Base-by-base conservation (phyloP, 2,329 filamentous ascomycete genomes). In the Bipolaris sorokiniana region DNA sequence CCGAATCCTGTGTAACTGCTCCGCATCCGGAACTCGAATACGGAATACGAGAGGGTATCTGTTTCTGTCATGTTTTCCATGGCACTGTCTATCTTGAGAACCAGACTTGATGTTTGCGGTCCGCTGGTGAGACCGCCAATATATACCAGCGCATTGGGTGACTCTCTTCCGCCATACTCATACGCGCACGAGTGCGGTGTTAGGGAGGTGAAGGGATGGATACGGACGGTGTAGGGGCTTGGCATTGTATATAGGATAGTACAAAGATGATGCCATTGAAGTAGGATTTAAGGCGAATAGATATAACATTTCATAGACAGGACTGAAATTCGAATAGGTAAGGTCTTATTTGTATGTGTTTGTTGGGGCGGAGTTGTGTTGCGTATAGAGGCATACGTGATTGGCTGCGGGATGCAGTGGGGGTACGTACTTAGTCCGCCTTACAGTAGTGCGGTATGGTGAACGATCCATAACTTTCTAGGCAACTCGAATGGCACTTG, bases 1-100 rank as follows among this genome's bases (percentile, higher is more conserved):
- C 63, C 64, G 42, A 63, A 66, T 0, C 64, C 62, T 2, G 58
- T 59, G 41, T 68, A 66, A 13, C 60, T 63, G 20, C 60, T 66
- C 7, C 60, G 62, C 60, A 64, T 66, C n/a, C 64, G 60, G 20
- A 62, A 58, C 7, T 66, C 59, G 59, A 64, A 68, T 7, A 62
- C 40, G 3, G 53, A 57, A 22, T 62, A 66, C 5, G n/a, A 49
- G 16, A 40, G 41, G 23, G 6, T 16, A 2, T 31, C 31, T 20
- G 10, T 28, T 1, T 40, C 37, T 22, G 28, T 15, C 45, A 44
- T 26, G 2, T 5, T 7, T 34, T 44, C 20, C 37, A 54, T 20
- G 1, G 3, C 9, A 15, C 16, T 11, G 3, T 28, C 40, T 26
- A 54, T 22, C 49, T 48, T 15, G 6, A 33, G 20, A 9, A 66